These are phyloP conservation scores for Tetragonia tetragonoides DNA, from an alignment of 148 eudicot species.

Conservation along the genomic window DNA sequence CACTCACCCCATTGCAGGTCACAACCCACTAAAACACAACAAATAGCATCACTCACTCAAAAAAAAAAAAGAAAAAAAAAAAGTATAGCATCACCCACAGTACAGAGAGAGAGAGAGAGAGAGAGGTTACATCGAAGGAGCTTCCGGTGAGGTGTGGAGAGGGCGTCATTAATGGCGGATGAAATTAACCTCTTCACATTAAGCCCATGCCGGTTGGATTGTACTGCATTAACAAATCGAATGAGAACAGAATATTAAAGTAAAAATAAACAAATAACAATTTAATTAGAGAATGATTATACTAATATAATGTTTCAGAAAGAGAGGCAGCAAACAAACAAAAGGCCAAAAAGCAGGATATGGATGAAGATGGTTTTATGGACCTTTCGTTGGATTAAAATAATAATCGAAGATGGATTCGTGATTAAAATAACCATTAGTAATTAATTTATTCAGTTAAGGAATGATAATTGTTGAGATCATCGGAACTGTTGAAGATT, in stretches of 20 bases:
- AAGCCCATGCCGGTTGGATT: not conserved
- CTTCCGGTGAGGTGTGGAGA: conserved; percentile 45
- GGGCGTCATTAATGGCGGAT: conserved; percentile 23
- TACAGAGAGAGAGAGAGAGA: conserved; percentile 1
- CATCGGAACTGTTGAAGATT: not conserved
- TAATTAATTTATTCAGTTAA: not conserved
- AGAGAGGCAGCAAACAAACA: conserved; percentile 10
- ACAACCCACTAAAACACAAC: conserved; percentile 5
- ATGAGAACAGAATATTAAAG: not conserved
- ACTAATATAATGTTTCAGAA: not conserved
- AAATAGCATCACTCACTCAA: not conserved
- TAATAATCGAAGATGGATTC: not conserved
- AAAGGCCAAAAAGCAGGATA: not conserved
- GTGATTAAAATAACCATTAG: not conserved
- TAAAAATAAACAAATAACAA: not conserved
- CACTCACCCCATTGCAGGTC: not conserved
- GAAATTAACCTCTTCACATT: conserved; percentile 22
- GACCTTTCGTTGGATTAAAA: no score
- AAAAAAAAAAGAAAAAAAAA: no score
- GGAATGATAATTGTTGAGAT: not conserved
- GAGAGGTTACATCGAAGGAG: conserved; percentile 44
- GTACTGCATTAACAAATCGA: not conserved
- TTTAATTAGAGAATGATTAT: not conserved
- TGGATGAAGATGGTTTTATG: no score
- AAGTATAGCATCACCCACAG: not conserved